Conservation (phyloP, 331 rosid species). For the Spiraea crenata region DNA sequence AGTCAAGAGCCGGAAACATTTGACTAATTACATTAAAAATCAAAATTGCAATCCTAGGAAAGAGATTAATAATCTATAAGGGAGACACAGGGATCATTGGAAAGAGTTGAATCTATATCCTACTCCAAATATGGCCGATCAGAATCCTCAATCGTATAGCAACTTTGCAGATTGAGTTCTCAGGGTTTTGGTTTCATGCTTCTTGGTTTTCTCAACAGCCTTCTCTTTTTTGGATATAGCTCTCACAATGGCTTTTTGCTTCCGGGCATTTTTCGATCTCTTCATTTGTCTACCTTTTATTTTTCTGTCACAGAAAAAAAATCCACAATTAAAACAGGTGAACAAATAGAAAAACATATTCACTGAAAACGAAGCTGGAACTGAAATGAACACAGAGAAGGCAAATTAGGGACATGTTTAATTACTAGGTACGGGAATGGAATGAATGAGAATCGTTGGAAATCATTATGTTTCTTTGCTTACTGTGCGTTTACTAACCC, state of each 20-base stretch:
- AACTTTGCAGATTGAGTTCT: conserved; percentile 74
- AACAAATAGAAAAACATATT: not conserved
- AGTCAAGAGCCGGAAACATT: not conserved
- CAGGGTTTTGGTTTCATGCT: conserved; percentile 48
- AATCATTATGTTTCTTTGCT: no score
- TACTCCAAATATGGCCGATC: not conserved
- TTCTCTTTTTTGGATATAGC: conserved; percentile 60
- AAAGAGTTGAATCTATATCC: not conserved
- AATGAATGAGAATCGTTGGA: no score
- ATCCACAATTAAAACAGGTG: not conserved
- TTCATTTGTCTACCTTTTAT: conserved; percentile 78
- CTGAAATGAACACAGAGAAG: not conserved
- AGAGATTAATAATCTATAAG: not conserved
- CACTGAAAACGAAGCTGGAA: not conserved
- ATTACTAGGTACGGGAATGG: no score
- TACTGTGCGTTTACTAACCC: no score
- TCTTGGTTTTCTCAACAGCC: conserved; percentile 33
- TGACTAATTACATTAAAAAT: not conserved
- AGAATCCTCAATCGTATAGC: conserved; percentile 56
- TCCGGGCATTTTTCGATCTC: conserved; percentile 73
- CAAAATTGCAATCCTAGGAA: not conserved
- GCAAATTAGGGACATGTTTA: not conserved
- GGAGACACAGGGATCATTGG: not conserved
- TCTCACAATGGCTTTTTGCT: conserved; percentile 59
- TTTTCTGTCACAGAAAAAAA: conserved; percentile 47